Base-by-base conservation (phyloP, 768 basidiomycete species). In the Austroboletus festivus region DNA sequence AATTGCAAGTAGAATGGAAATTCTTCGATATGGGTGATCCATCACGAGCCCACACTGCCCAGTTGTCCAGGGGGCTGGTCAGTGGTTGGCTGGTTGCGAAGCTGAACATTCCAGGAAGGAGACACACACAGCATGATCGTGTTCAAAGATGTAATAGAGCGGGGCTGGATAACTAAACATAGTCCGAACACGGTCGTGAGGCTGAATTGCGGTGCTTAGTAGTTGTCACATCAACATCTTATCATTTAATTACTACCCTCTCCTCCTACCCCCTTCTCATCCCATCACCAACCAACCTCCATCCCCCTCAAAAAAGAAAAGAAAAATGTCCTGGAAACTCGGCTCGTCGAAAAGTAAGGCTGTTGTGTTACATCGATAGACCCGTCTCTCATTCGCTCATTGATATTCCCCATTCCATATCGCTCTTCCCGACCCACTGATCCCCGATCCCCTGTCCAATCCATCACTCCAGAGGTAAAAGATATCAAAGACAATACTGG, bases 401-500 rank as follows among this genome's bases (percentile, higher is more conserved):
- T 8, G 16, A 37, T 31, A 47, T n/a, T 44, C 10, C 4, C 31
- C 18, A 23, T 19, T 41, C n/a, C 30, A 13, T 11, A 22, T 20
- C 38, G 18, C 43, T 45, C 38, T 24, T 40, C 26, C 46, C 31
- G 51, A 55, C 48, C 42, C 19, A 28, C 26, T 28, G 26, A 28
- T 28, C 11, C 33, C 20, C 42, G 38, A 46, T 50, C 50, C 43
- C 24, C 52, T 26, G 21, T 50, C 41, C 38, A 35, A 20, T 19
- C 33, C 19, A 39, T 21, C 52, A 23, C 22, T 28, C 40, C 65
- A 87, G 84, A 85, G 68, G 60, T 75, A 57, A 89, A 87, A 69
- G 86, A 90, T 56, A 57, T 68, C 55, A 85, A 76, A 65, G 85
- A 88, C 57, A 83, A 81, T 69, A 83, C 83, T 8, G 72, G 80